Evolutionary conservation across 805 yeast genomes (phyloP).

Genomic region (Myxozyma neotropica): DNA sequence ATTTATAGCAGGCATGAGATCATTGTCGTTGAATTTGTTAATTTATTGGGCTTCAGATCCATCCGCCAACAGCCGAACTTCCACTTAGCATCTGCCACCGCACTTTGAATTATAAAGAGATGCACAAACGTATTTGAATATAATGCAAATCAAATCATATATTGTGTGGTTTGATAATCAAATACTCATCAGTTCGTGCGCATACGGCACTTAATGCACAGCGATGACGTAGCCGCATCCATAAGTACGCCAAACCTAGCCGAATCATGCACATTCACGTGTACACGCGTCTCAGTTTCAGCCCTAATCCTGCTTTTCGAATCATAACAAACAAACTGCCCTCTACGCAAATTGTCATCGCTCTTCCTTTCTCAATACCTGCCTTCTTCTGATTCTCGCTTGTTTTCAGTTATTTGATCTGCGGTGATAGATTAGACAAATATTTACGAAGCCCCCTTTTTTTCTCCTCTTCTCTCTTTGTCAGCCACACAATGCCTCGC

Average conservation of each 20-base stretch:
- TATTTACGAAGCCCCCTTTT: no score
- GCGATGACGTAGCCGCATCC: background rate
- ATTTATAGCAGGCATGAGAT: no score
- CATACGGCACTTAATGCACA: background rate
- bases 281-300: background rate
- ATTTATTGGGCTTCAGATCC: background rate
- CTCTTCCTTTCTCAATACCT: background rate
- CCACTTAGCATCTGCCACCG: background rate
- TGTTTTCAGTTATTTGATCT: no score
- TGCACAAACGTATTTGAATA: no score
- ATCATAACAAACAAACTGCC: constrained; percentile 6
- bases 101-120: no score
- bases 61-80: constrained; percentile 2
- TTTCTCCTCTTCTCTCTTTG: background rate
- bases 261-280: constrained; percentile 1
- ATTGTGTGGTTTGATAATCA: no score
- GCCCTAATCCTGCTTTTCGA: background rate
- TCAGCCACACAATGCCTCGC: constrained; percentile 19
- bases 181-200: no score
- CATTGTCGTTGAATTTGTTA: background rate
- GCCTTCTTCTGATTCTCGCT: background rate
- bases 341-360: no score
- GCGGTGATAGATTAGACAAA: no score
- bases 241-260: no score
- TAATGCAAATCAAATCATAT: no score